Evolutionary conservation across 139 green algal genomes (phyloP).

Genomic region (Chlamydomonas schloesseri): DNA sequence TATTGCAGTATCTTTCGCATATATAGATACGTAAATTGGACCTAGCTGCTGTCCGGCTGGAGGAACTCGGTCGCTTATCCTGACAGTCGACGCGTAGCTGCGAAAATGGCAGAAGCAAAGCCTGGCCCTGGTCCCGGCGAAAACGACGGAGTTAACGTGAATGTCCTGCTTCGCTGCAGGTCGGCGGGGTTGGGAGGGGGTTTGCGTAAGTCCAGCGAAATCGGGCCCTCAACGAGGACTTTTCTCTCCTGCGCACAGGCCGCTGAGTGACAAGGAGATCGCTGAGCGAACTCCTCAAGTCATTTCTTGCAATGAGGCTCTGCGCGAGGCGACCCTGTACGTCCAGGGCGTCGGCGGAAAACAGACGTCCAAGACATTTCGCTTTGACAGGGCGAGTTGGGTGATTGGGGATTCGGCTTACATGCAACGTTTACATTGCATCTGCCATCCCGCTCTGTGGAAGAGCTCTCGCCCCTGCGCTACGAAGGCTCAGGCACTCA

Average conservation of each 20-base stretch:
- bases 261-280: slow-evolving; percentile 83
- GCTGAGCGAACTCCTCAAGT: slow-evolving; percentile 75
- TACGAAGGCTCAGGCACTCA: no score
- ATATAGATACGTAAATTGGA: no score
- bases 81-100: no score
- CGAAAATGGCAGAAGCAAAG: slow-evolving; percentile 13
- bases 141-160: slow-evolving; percentile 90
- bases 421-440: no score
- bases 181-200: slow-evolving; percentile 37
- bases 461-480: no score
- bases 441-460: no score
- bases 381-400: slow-evolving; percentile 91
- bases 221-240: neutral
- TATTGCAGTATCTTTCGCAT: no score
- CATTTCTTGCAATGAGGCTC: slow-evolving; percentile 85
- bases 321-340: slow-evolving; percentile 84
- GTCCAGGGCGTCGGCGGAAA: slow-evolving; percentile 83
- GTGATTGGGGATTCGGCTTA: no score
- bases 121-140: slow-evolving; percentile 23
- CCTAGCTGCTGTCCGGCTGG: no score
- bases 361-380: slow-evolving; percentile 87
- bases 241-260: slow-evolving; percentile 61
- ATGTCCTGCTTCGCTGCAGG: slow-evolving; percentile 97
- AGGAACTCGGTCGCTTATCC: no score
- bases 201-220: neutral